Evolutionary conservation across 495 filamentous ascomycete genomes (phyloP).

Genomic region (Lophiotrema nucula): DNA sequence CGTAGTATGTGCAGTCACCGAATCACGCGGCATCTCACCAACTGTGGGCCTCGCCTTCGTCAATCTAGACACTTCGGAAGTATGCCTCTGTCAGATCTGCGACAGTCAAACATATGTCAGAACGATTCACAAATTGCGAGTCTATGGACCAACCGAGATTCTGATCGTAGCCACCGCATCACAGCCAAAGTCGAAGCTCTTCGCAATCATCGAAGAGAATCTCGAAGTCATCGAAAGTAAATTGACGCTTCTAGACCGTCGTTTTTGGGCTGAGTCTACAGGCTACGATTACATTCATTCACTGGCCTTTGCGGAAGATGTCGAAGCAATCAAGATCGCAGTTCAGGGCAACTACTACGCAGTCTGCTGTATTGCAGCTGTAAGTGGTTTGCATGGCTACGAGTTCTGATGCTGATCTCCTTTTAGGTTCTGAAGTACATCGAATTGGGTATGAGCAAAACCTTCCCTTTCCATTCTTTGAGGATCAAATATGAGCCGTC

Average conservation of each 20-base stretch:
- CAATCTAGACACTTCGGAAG: slow-evolving; percentile 79
- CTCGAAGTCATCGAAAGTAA: slow-evolving; percentile 51
- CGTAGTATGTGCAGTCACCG: slow-evolving; percentile 86
- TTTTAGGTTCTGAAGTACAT: slow-evolving; percentile 76
- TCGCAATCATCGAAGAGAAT: slow-evolving; percentile 69
- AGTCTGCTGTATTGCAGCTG: slow-evolving; percentile 83
- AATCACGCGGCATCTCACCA: slow-evolving; percentile 79
- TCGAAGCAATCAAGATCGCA: slow-evolving; percentile 73
- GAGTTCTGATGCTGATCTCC: not conserved
- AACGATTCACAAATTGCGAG: slow-evolving; percentile 76
- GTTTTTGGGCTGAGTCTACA: slow-evolving; percentile 81
- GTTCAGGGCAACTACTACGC: slow-evolving; percentile 86
- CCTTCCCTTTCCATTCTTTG: slow-evolving; percentile 74
- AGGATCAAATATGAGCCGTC: slow-evolving; percentile 85
- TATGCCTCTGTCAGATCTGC: slow-evolving; percentile 83
- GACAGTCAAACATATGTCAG: slow-evolving; percentile 85
- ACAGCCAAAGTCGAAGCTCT: slow-evolving; percentile 70
- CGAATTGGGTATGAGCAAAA: slow-evolving; percentile 61
- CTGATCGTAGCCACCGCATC: slow-evolving; percentile 69
- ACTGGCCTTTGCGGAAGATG: slow-evolving; percentile 72
- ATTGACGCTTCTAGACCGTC: slow-evolving; percentile 70
- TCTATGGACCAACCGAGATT: slow-evolving; percentile 74
- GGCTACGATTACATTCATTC: slow-evolving; percentile 77
- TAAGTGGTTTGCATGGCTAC: slow-evolving; percentile 44
- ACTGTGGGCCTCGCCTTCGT: slow-evolving; percentile 88